These are phyloP conservation scores for Crassisporium funariophilum DNA, from an alignment of 768 basidiomycete genomes.

Conservation along the genomic window DNA sequence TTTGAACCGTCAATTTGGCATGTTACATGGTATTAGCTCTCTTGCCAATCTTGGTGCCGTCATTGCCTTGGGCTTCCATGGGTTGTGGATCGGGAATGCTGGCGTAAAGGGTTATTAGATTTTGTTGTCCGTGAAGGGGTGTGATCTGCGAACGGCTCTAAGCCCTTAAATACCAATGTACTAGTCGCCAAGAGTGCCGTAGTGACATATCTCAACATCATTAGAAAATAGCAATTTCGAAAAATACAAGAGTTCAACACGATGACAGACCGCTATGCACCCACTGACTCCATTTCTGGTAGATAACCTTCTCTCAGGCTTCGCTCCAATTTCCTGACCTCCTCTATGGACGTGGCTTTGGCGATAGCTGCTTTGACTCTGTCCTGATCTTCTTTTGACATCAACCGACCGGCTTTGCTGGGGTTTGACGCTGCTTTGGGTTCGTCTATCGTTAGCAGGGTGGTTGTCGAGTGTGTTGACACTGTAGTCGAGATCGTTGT, in stretches of 20 bases:
- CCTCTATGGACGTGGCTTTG: slow-evolving; percentile 88
- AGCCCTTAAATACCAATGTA: too few relatives aligned
- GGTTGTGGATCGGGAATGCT: slow-evolving; percentile 65
- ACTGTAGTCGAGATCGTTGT: slow-evolving; percentile 76
- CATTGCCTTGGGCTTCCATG: slow-evolving; percentile 65
- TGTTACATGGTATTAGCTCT: slow-evolving; percentile 70
- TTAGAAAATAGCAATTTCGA: slow-evolving; percentile 12
- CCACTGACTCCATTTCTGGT: slow-evolving; percentile 76
- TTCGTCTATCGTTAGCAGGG: slow-evolving; percentile 71
- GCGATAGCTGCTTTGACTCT: slow-evolving; percentile 86
- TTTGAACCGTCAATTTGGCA: slow-evolving; percentile 65
- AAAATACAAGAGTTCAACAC: slow-evolving; percentile 16
- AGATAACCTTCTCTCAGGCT: slow-evolving; percentile 83
- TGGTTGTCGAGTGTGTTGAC: slow-evolving; percentile 66
- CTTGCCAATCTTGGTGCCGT: slow-evolving; percentile 65
- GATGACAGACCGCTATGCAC: slow-evolving; percentile 49
- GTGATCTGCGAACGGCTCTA: too few relatives aligned
- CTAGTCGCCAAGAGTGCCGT: neutral
- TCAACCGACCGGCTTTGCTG: slow-evolving; percentile 79
- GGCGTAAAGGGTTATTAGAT: slow-evolving; percentile 46
- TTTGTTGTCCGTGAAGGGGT: too few relatives aligned
- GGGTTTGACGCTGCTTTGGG: slow-evolving; percentile 59
- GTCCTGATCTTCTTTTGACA: slow-evolving; percentile 91
- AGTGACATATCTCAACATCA: slow-evolving; percentile 10
- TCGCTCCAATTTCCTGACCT: slow-evolving; percentile 81